Evolutionary conservation across 2,329 filamentous ascomycete genomes (phyloP), one percentile per base, ranked within the genome.

Genomic region (Fusarium pilosicola): DNA sequence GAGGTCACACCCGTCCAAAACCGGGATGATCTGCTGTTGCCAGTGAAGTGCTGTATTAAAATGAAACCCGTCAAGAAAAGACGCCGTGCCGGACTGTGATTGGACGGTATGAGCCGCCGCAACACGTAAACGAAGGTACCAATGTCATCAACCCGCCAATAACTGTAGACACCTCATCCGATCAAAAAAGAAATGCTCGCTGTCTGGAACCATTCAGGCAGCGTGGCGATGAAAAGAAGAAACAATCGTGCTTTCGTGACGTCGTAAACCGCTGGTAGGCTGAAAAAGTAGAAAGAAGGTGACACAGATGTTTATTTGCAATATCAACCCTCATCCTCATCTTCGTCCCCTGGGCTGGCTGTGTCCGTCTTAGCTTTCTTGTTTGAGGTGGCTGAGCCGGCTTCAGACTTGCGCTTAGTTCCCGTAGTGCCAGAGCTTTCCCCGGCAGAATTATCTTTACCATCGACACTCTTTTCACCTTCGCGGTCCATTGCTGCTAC

Each of bases 401-500:
- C 83, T 66, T 89, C 88, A 12, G 89, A 89, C 81, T 91, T 92
- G 76, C 90, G 86, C 83, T 92, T 92, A 39, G 85, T 86, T 62
- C 87, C 87, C 15, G 85, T 76, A 58, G 76, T 68, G 57, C 79
- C 76, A 44, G 76, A 67, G 52, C 74, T 79, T 39, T 74, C 72
- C 7, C 75, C 67, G 9, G 74, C 71, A 36, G 62, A 58, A 57
- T 79, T 80, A 6, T 80, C 81, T 22, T 84, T 83, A 55, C 73
- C 77, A 15, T 79, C 78, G 7, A 73, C 80, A 58, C 83, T 85
- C 77, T 89, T 89, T 54, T 88, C 88, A 52, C 74, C 77, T 22
- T 87, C 88, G 76, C 90, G 90, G 79, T 97, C 95, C 86, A 97
- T 95, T 57, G 93, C 92, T 11, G 95, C 94, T 8, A 98, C 95